These are phyloP conservation scores for Paramicrosporidium saccamoebae DNA, from an alignment of 371 early-diverging fungal genomes.

Conservation along the genomic window DNA sequence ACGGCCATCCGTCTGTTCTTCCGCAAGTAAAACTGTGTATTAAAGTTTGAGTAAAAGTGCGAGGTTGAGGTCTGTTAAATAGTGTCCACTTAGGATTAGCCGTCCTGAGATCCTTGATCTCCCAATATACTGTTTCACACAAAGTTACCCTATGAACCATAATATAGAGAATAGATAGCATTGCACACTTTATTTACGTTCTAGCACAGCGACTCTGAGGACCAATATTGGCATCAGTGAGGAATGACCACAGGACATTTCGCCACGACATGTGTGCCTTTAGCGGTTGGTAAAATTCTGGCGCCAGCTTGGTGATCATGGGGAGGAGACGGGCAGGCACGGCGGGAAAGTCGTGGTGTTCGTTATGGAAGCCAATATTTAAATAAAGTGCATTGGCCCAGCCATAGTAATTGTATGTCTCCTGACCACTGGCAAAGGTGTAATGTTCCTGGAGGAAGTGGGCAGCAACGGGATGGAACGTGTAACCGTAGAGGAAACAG, in stretches of 20 bases:
- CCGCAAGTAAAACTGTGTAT: too few relatives aligned
- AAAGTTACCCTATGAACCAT: too few relatives aligned
- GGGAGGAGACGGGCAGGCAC: conserved; percentile 72
- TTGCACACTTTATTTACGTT: too few relatives aligned
- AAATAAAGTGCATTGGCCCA: conserved; percentile 38
- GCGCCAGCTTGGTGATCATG: conserved; percentile 30
- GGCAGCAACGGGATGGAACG: conserved; percentile 75
- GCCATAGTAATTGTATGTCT: conserved; percentile 92
- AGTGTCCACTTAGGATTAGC: too few relatives aligned
- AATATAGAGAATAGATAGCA: too few relatives aligned
- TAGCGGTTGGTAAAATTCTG: conserved; percentile 61
- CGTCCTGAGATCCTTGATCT: too few relatives aligned
- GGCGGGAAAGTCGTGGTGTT: conserved; percentile 80
- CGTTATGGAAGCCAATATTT: conserved; percentile 81
- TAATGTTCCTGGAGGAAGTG: conserved; percentile 95
- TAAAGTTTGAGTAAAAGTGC: too few relatives aligned
- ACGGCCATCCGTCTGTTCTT: too few relatives aligned
- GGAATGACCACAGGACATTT: conserved; percentile 41
- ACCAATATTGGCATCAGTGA: conserved; percentile 23
- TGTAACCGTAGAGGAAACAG: conserved; percentile 57
- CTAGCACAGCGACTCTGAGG: conserved; percentile 65
- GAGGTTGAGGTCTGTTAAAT: too few relatives aligned
- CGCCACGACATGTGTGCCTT: conserved; percentile 64
- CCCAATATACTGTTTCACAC: too few relatives aligned
- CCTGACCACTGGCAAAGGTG: conserved; percentile 71